These are phyloP conservation scores for Diaporthe citri DNA, from an alignment of 2,329 filamentous ascomycete species.

Conservation along the genomic window DNA sequence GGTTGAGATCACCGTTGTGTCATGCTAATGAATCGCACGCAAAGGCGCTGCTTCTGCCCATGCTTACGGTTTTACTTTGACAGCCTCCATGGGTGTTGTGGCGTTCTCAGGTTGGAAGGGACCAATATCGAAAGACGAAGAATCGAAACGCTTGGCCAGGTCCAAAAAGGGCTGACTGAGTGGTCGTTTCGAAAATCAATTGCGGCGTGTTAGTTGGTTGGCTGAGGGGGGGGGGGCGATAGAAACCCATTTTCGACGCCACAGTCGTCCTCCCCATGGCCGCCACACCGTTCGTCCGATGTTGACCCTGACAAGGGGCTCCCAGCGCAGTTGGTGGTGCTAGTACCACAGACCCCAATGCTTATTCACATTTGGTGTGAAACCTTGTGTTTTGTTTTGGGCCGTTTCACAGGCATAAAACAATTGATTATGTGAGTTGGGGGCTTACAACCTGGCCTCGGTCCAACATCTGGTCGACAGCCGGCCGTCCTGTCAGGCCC, in stretches of 20 bases:
- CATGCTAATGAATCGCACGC: background rate
- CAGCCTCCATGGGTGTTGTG: background rate
- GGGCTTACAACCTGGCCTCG: background rate
- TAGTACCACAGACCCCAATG: background rate
- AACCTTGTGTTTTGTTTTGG: constrained; percentile 9
- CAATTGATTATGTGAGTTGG: constrained; percentile 11
- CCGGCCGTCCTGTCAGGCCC: background rate
- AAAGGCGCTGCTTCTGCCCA: background rate
- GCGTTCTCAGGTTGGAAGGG: background rate
- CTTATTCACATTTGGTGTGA: background rate
- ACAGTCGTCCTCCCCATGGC: background rate
- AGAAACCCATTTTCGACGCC: background rate
- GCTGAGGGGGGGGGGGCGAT: background rate
- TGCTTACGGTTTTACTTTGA: background rate
- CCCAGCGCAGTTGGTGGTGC: background rate
- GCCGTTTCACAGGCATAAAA: background rate
- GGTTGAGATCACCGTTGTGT: background rate
- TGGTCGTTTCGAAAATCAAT: background rate
- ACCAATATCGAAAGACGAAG: background rate
- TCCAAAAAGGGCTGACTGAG: constrained; percentile 3
- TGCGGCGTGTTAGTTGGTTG: background rate
- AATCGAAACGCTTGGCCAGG: background rate
- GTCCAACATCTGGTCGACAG: background rate
- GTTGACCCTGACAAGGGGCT: background rate
- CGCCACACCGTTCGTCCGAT: constrained; percentile 8